These are phyloP conservation scores for Fusarium sp. DNA, from an alignment of 2,329 filamentous ascomycete genomes.

Conservation along the genomic window DNA sequence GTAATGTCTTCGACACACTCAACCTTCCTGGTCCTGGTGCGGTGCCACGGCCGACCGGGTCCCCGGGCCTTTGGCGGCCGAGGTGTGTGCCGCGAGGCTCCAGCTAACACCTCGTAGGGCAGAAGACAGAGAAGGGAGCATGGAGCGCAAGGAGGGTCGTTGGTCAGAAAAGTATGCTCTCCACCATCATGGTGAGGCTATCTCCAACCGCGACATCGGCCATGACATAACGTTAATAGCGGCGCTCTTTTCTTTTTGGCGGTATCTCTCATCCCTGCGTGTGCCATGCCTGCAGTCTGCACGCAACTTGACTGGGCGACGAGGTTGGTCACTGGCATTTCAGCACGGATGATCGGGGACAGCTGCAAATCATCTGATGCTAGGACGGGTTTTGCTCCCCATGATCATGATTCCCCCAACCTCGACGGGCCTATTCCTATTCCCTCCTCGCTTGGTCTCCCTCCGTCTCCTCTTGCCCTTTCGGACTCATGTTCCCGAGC, in stretches of 20 bases:
- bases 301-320: not conserved
- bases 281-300: constrained; percentile 10
- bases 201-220: constrained; percentile 1
- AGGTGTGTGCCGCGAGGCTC: not conserved
- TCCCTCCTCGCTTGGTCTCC: constrained; percentile 4
- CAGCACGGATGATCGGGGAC: constrained; percentile 1
- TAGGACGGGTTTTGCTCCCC: constrained; percentile 12
- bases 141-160: not conserved
- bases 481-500: constrained; percentile 1
- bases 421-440: not conserved
- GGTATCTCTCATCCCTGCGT: not conserved
- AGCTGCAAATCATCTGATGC: constrained; percentile 19
- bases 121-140: constrained; percentile 5
- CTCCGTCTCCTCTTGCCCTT: not conserved
- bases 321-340: not conserved
- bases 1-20: not conserved
- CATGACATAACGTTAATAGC: not conserved
- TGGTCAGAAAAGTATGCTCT: not conserved
- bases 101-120: constrained; percentile 8
- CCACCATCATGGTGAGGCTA: constrained; percentile 7
- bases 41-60: not conserved
- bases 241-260: not conserved
- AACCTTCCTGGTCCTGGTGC: not conserved
- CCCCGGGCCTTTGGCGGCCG: not conserved
- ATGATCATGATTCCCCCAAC: constrained; percentile 5